Conservation (phyloP, 2,329 filamentous ascomycete genomes). For the Lachnellula subtilissima region DNA sequence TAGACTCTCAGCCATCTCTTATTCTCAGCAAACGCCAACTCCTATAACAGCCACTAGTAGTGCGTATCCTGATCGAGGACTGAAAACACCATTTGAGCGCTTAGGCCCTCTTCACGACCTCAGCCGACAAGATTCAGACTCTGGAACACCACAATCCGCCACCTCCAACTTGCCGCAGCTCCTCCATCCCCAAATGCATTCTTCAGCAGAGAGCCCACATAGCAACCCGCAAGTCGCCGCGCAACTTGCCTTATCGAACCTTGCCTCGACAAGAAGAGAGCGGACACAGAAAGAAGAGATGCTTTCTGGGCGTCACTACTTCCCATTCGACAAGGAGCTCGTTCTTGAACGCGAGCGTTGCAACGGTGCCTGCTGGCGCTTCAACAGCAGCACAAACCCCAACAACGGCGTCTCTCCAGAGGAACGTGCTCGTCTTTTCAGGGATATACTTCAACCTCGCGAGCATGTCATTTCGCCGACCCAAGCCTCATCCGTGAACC, state of each 20-base stretch:
- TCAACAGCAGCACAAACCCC: slow-evolving; percentile 79
- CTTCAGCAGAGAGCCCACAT: slow-evolving; percentile 22
- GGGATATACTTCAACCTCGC: slow-evolving; percentile 63
- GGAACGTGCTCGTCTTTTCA: slow-evolving; percentile 66
- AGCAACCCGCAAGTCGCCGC: slow-evolving; percentile 29
- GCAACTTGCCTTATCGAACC: slow-evolving; percentile 31
- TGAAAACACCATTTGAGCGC: slow-evolving; percentile 53
- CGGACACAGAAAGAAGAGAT: slow-evolving; percentile 85
- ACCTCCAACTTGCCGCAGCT: slow-evolving; percentile 50
- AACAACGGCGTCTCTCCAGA: slow-evolving; percentile 63
- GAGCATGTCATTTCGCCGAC: slow-evolving; percentile 53
- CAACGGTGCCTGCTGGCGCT: slow-evolving; percentile 73
- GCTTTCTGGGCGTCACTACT: slow-evolving; percentile 74
- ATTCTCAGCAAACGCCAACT: slow-evolving; percentile 48
- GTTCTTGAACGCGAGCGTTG: slow-evolving; percentile 81
- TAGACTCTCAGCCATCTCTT: slow-evolving; percentile 52
- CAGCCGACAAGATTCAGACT: slow-evolving; percentile 47
- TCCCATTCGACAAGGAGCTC: slow-evolving; percentile 72
- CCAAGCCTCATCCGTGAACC: slow-evolving; percentile 46
- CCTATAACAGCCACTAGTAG: slow-evolving; percentile 51
- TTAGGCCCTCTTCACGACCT: slow-evolving; percentile 58
- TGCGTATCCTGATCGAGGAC: slow-evolving; percentile 32
- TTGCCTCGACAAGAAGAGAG: slow-evolving; percentile 24
- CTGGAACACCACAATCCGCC: slow-evolving; percentile 38
- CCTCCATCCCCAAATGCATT: slow-evolving; percentile 28